Evolutionary conservation across 2,329 filamentous ascomycete genomes (phyloP), one percentile per base, ranked within the genome.

Genomic region (Sporothrix humicola): DNA sequence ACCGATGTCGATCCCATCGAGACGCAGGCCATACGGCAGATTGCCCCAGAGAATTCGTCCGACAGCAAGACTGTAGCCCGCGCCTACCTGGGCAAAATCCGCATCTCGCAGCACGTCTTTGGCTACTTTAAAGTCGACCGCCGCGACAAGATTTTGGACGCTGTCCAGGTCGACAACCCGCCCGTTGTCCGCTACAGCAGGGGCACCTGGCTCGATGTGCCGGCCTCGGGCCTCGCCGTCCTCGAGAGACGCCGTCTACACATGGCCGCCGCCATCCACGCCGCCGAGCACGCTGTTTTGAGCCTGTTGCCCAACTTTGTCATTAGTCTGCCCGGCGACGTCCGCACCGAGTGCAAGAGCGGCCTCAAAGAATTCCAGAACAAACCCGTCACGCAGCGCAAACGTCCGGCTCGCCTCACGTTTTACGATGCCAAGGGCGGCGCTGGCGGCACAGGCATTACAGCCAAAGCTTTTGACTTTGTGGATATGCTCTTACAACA

Each of bases 81-180:
- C 75, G 95, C 95, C 0, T 98, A 93, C 82, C 95, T 93, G 79
- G 96, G 96, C 50, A 85, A 89, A 0, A 95, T 99, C 80, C 91
- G 92, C 78, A 95, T 98, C 78, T 89, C 92, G 76, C 92, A 95
- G 77, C 91, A 93, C 44, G 94, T 99, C 1, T 98, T 97, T 80
- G 96, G 96, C 1, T 99, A 96, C 84, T 98, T 98, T 87, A 98
- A 98, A 80, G 85, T 98, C n/a, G 95, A 98, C 82, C 92, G 91
- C 79, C 91, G 90, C 77, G 89, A 92, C 1, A 90, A 93, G 1
- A 93, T 98, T 73, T 88, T 98, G 15, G 96, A 99, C 80, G 95
- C 95, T 2, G 92, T 98, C 0, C 89, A 95, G 74, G 94, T 98
- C 26, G 93, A 98, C 80, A 97, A 97, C 77, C 95, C 95, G 2